Evolutionary conservation across 306 rosid genomes (phyloP).

Genomic region (Begonia peltatifolia): DNA sequence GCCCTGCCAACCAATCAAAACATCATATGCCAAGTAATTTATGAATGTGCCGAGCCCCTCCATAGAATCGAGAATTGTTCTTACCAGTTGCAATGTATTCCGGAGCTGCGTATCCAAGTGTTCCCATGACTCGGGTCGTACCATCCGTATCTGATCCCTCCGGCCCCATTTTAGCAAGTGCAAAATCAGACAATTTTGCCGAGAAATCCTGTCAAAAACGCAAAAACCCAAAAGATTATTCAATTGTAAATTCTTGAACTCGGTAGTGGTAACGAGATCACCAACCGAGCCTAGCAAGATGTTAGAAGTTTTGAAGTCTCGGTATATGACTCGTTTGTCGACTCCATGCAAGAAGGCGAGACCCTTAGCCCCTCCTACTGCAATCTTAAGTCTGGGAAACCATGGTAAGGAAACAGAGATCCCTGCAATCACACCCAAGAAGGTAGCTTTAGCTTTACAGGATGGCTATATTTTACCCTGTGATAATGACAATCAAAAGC

Average conservation of each 20-base stretch:
- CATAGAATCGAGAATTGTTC: no score
- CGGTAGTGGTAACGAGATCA: background rate
- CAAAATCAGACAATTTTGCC: constrained; percentile 92
- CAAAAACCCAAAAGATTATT: constrained; percentile 1
- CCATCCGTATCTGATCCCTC: constrained; percentile 94
- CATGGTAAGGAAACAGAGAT: constrained; percentile 66
- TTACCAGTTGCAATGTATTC: constrained; percentile 84
- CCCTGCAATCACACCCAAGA: constrained; percentile 29
- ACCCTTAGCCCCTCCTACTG: constrained; percentile 84
- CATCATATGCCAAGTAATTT: no score
- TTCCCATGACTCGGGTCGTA: constrained; percentile 91
- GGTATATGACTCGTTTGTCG: constrained; percentile 82
- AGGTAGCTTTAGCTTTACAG: background rate
- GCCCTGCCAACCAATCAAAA: constrained; percentile 31
- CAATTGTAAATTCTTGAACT: background rate
- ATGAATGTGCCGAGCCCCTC: no score
- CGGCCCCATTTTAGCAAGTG: constrained; percentile 97
- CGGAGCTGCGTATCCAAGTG: constrained; percentile 92
- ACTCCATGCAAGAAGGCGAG: constrained; percentile 90
- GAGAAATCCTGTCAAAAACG: constrained; percentile 47
- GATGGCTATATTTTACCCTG: background rate
- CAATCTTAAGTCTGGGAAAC: constrained; percentile 72
- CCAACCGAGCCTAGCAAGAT: constrained; percentile 78
- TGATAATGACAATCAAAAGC: background rate
- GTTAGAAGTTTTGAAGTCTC: constrained; percentile 93